Evolutionary conservation across 2,329 filamentous ascomycete species (phyloP).

Genomic region (Aspergillus pseudotamarii): DNA sequence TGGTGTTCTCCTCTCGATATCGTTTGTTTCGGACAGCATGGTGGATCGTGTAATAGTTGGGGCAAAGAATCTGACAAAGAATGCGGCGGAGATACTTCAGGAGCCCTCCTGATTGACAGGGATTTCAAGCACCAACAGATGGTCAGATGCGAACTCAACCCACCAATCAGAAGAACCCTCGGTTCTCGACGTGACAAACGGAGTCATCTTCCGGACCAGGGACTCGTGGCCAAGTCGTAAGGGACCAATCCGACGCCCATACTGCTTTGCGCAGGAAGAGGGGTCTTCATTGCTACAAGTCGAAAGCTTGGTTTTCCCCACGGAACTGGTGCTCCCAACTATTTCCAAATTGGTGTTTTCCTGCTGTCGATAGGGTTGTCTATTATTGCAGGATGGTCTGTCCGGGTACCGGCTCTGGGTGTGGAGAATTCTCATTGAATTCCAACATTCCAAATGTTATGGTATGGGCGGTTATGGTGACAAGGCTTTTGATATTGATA

Average conservation of each 20-base stretch:
- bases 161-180: conserved; percentile 13
- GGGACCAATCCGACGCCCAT: conserved; percentile 43
- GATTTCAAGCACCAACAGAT: conserved; percentile 40
- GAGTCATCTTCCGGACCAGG: conserved; percentile 27
- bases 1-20: not conserved
- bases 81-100: conserved; percentile 10
- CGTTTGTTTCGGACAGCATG: not conserved
- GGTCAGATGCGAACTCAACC: conserved; percentile 43
- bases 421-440: conserved; percentile 8
- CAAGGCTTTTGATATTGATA: conserved; percentile 2
- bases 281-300: conserved; percentile 49
- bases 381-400: conserved; percentile 16
- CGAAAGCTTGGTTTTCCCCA: conserved; percentile 35
- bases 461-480: conserved; percentile 2
- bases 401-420: conserved; percentile 10
- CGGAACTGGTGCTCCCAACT: conserved; percentile 31
- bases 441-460: conserved; percentile 7
- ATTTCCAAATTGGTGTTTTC: conserved; percentile 16
- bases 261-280: conserved; percentile 5
- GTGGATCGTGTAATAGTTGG: not conserved
- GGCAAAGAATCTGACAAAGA: conserved; percentile 10
- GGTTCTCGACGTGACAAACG: conserved; percentile 15
- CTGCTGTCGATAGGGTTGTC: conserved; percentile 7
- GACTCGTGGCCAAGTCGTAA: conserved; percentile 36
- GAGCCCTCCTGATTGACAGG: conserved; percentile 20